These are phyloP conservation scores for Ganoderma lucidum DNA, from an alignment of 1,284 basidiomycete genomes.

Conservation along the genomic window DNA sequence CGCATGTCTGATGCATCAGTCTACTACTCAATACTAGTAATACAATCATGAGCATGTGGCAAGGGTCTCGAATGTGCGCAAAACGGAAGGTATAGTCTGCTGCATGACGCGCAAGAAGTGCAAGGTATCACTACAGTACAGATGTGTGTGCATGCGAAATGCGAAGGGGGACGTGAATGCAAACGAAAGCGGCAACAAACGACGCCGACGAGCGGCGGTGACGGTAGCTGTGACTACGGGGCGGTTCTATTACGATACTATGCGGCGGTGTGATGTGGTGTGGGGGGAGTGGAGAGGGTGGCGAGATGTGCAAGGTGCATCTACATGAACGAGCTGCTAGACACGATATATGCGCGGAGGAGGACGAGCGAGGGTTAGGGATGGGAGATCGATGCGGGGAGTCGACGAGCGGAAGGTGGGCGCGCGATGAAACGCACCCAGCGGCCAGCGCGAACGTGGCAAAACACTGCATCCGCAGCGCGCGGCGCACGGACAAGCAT, in stretches of 20 bases:
- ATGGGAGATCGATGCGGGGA: too few relatives aligned
- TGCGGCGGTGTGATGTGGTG: background rate
- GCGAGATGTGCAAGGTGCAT: background rate
- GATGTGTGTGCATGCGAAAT: background rate
- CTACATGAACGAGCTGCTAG: background rate
- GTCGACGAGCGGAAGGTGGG: background rate
- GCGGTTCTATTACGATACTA: background rate
- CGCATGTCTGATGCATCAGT: background rate
- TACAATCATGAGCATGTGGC: constrained; percentile 2
- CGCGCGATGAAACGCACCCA: background rate
- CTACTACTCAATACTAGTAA: background rate
- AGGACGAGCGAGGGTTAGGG: too few relatives aligned
- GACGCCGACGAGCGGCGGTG: background rate
- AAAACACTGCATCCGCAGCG: background rate
- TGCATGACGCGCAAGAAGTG: constrained; percentile 2
- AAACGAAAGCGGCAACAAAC: background rate
- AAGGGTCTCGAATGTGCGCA: background rate
- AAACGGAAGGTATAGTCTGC: background rate
- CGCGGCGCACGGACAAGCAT: background rate
- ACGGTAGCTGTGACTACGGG: background rate
- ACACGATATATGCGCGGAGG: background rate
- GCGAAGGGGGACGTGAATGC: background rate
- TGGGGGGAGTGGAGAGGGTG: background rate
- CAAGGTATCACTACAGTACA: constrained; percentile 11
- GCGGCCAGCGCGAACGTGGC: too few relatives aligned